These are phyloP conservation scores for Salvia rosmarinus DNA, from an alignment of 257 asterid species.

Conservation along the genomic window DNA sequence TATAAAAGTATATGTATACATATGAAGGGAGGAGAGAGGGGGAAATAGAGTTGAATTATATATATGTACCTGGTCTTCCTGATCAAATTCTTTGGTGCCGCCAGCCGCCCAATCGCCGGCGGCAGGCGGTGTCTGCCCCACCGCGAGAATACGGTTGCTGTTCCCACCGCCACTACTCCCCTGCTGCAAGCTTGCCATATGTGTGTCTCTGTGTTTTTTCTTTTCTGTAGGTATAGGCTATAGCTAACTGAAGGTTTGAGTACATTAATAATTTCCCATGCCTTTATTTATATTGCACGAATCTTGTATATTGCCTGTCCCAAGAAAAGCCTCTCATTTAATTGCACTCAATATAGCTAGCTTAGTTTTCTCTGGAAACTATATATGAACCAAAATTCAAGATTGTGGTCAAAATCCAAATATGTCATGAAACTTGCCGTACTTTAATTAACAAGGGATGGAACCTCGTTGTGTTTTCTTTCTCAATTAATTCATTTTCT, in stretches of 20 bases:
- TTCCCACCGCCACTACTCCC: constrained; percentile 40
- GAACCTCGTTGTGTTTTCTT: too few species aligned
- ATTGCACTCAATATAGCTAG: too few species aligned
- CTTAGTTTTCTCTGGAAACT: not conserved
- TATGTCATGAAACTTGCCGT: constrained; percentile 34
- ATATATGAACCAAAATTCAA: constrained; percentile 2
- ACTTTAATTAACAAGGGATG: not conserved
- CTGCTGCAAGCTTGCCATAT: constrained; percentile 53
- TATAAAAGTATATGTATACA: too few species aligned
- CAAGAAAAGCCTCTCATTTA: not conserved
- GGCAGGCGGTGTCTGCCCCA: constrained; percentile 44
- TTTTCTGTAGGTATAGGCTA: too few species aligned
- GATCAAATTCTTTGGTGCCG: constrained; percentile 27
- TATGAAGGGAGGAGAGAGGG: not conserved
- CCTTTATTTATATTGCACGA: constrained; percentile 37
- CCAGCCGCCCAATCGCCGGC: constrained; percentile 8
- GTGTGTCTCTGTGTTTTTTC: not conserved
- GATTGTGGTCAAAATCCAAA: not conserved
- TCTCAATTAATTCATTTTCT: not conserved
- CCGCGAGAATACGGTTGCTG: constrained; percentile 50
- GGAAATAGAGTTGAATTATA: too few species aligned
- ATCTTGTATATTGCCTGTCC: constrained; percentile 25
- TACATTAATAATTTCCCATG: not conserved
- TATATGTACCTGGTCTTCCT: constrained; percentile 27
- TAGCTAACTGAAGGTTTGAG: not conserved